These are phyloP conservation scores for Ogataea glucozyma DNA, from an alignment of 805 yeast species.

Conservation along the genomic window DNA sequence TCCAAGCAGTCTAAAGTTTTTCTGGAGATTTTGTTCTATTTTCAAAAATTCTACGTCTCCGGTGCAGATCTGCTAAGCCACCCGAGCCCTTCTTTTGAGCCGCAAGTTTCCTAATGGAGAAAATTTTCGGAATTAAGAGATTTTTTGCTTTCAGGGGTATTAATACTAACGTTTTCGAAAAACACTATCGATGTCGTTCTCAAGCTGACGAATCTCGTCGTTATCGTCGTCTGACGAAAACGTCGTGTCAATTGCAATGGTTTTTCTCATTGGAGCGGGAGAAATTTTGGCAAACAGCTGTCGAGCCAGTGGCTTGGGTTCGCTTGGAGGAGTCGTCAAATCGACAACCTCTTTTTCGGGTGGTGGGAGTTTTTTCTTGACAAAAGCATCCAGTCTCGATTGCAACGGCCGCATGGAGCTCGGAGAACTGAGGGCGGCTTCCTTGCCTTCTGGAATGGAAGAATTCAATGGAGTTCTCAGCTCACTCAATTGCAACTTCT, in stretches of 20 bases:
- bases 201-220: conserved; percentile 15
- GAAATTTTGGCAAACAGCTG: neutral
- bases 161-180: conserved; percentile 6
- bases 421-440: neutral
- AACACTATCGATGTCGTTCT: conserved; percentile 13
- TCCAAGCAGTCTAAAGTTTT: too few relatives aligned
- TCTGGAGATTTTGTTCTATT: too few relatives aligned
- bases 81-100: neutral
- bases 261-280: neutral
- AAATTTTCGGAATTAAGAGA: neutral
- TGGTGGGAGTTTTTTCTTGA: neutral
- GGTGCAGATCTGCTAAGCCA: neutral
- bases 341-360: conserved; percentile 8
- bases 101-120: neutral
- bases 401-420: neutral
- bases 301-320: conserved; percentile 1
- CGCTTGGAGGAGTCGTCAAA: conserved; percentile 17
- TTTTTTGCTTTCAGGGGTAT: neutral
- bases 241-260: conserved; percentile 1
- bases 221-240: conserved; percentile 12
- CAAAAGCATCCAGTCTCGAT: conserved; percentile 1
- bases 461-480: conserved; percentile 3
- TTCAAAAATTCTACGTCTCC: neutral
- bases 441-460: neutral
- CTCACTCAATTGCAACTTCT: neutral